Conservation (phyloP, 2,329 filamentous ascomycete species). For the Talaromyces piceae region DNA sequence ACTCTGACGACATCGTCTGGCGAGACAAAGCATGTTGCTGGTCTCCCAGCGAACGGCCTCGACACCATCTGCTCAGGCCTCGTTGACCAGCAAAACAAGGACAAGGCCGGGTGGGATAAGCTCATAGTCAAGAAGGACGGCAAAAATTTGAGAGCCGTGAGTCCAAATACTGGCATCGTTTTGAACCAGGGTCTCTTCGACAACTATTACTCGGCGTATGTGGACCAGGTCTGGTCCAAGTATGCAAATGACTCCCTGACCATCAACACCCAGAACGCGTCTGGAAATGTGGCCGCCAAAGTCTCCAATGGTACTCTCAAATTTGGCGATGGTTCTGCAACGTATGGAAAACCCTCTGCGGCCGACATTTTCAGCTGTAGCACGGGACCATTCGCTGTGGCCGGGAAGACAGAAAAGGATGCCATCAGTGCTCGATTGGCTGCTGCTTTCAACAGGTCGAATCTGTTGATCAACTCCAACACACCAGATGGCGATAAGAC, state of each 20-base stretch:
- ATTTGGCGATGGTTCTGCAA: slow-evolving; percentile 38
- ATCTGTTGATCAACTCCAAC: slow-evolving; percentile 47
- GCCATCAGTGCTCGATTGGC: slow-evolving; percentile 66
- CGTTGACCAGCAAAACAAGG: slow-evolving; percentile 46
- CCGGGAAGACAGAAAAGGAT: slow-evolving; percentile 42
- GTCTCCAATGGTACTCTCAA: slow-evolving; percentile 37
- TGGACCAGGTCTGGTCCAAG: slow-evolving; percentile 44
- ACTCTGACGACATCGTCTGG: slow-evolving; percentile 40
- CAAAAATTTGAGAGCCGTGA: slow-evolving; percentile 32
- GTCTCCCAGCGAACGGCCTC: slow-evolving; percentile 53
- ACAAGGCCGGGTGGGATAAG: slow-evolving; percentile 56
- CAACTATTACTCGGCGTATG: slow-evolving; percentile 47
- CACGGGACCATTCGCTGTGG: slow-evolving; percentile 51
- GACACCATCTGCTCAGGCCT: slow-evolving; percentile 49
- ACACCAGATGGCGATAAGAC: slow-evolving; percentile 49
- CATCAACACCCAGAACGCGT: slow-evolving; percentile 58
- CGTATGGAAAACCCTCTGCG: slow-evolving; percentile 51
- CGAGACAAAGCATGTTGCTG: slow-evolving; percentile 46
- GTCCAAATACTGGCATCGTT: slow-evolving; percentile 37
- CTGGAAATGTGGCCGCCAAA: slow-evolving; percentile 48
- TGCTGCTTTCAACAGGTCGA: slow-evolving; percentile 68
- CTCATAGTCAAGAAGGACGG: slow-evolving; percentile 45
- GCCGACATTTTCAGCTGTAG: slow-evolving; percentile 61
- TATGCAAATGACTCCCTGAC: slow-evolving; percentile 42
- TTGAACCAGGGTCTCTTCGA: slow-evolving; percentile 41